Percentiles rank a stretch among this genome's conserved stretches.
Evolutionary conservation across 805 yeast species (phyloP).

Genomic region (Dipodascus albidus): DNA sequence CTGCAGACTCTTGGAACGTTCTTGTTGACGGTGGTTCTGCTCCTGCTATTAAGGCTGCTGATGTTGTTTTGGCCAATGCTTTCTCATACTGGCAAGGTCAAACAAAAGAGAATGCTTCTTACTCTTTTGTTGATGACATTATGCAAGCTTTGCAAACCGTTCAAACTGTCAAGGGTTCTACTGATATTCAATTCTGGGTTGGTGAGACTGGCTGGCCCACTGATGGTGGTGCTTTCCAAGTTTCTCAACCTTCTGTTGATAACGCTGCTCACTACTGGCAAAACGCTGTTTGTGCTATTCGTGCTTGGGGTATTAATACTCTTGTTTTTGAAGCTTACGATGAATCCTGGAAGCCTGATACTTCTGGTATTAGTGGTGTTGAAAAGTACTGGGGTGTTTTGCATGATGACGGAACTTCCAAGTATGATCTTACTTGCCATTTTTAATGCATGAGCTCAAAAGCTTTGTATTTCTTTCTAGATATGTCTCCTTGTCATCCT

Average conservation of each 20-base stretch:
- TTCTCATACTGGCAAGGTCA: slow-evolving; percentile 99
- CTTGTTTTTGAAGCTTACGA: slow-evolving; percentile 91
- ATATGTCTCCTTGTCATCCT: no score
- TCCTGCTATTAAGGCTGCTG: slow-evolving; percentile 70
- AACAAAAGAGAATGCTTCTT: slow-evolving; percentile 67
- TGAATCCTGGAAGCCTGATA: slow-evolving; percentile 91
- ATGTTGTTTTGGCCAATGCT: slow-evolving; percentile 84
- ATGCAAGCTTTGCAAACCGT: slow-evolving; percentile 92
- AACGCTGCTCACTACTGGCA: slow-evolving; percentile 80
- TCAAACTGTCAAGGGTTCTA: slow-evolving; percentile 76
- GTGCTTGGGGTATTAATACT: slow-evolving; percentile 93
- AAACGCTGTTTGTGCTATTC: slow-evolving; percentile 81
- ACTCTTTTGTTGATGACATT: slow-evolving; percentile 90
- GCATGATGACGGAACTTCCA: slow-evolving; percentile 27
- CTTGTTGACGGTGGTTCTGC: slow-evolving; percentile 66
- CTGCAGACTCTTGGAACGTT: slow-evolving; percentile 94
- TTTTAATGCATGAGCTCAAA: slow-evolving; percentile 7
- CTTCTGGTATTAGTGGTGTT: slow-evolving; percentile 67
- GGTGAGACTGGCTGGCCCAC: slow-evolving; percentile 99
- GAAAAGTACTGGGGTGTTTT: slow-evolving; percentile 96
- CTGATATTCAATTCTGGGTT: slow-evolving; percentile 84
- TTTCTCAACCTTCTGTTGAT: slow-evolving; percentile 51
- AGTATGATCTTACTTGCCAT: slow-evolving; percentile 22
- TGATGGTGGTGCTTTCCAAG: slow-evolving; percentile 61
- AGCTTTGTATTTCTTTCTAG: no score